phyloP scores from a whole-genome alignment of 2,329 filamentous ascomycete genomes.

The Colletotrichum tropicicola region DNA sequence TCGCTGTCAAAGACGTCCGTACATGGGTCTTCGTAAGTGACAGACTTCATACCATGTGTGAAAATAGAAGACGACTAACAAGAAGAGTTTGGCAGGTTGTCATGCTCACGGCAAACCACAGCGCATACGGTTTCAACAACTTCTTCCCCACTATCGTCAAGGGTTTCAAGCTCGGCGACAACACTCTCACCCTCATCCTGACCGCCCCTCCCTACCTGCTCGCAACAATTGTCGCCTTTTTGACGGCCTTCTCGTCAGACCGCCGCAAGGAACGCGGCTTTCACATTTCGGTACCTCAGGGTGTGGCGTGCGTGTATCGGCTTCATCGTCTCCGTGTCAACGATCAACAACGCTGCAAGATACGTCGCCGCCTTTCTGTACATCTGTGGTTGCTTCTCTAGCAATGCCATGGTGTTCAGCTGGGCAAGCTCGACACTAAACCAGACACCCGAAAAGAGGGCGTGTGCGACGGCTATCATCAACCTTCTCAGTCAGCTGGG shows the following conservation, averaged over 20 bases:
- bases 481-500: constrained; percentile 47
- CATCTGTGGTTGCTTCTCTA: constrained; percentile 30
- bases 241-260: constrained; percentile 30
- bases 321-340: constrained; percentile 68
- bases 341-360: constrained; percentile 59
- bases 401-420: constrained; percentile 43
- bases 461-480: constrained; percentile 43
- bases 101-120: constrained; percentile 34
- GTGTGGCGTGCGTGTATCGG: constrained; percentile 60
- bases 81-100: neutral
- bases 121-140: constrained; percentile 35
- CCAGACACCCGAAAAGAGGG: constrained; percentile 47
- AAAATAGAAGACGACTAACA: neutral
- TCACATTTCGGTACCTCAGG: constrained; percentile 30
- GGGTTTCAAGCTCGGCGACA: constrained; percentile 37
- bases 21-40: constrained; percentile 35
- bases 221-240: constrained; percentile 26
- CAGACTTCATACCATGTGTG: neutral
- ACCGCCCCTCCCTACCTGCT: constrained; percentile 37
- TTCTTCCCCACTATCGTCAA: constrained; percentile 41
- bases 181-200: constrained; percentile 40
- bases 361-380: constrained; percentile 49
- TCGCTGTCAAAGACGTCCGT: constrained; percentile 34
- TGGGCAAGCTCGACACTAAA: constrained; percentile 44
- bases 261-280: constrained; percentile 31